Evolutionary conservation across 2,329 filamentous ascomycete species (phyloP), one percentile per base, ranked within the genome.

Genomic region (Anthostomella pinea): DNA sequence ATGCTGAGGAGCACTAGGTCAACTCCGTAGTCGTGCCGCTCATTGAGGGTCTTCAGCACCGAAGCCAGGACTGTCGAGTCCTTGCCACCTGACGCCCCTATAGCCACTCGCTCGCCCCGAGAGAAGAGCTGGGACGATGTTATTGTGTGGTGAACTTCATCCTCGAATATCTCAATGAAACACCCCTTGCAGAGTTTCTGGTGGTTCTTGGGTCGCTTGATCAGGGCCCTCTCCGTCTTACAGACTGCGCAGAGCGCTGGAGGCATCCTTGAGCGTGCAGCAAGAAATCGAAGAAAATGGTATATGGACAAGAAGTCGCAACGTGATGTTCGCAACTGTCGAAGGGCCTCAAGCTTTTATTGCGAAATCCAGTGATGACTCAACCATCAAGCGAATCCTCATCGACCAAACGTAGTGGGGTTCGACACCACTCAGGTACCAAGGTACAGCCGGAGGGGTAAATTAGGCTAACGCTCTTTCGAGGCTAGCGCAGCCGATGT

Each of bases 41-140:
- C 87, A 53, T 98, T 97, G 3, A 98, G 71, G 0, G 89, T 95
- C 63, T 96, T 96, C 34, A 98, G 74, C 0, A 98, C 90, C 0
- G 89, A 94, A 4, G 93, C 93, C 8, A 98, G 74, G 0, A 98
- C 93, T 0, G 93, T 98, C 34, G 89, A 96, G 63, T 98, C 93
- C 66, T 98, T 98, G 52, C 93, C 93, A 37, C 93, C 93, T 1
- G 90, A 96, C 31, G 94, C 93, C 27, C 93, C 94, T 55, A 98
- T 96, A 6, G 93, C 94, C 24, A 98, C 78, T 43, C 77, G 80
- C 61, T 98, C 93, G 40, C 91, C 91, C 2, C 75, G 81, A 28
- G 72, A 70, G 64, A 98, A 98, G 11, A 98, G 77, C n/a, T 74
- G 68, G 13, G 85, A 87, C 2, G 83, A 79, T 17, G 75, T 81